A percentile compares a stretch with the other conserved stretches of the same genome.
phyloP scores from a whole-genome alignment of 495 filamentous ascomycete species.

The Penicillium tannophilum region DNA sequence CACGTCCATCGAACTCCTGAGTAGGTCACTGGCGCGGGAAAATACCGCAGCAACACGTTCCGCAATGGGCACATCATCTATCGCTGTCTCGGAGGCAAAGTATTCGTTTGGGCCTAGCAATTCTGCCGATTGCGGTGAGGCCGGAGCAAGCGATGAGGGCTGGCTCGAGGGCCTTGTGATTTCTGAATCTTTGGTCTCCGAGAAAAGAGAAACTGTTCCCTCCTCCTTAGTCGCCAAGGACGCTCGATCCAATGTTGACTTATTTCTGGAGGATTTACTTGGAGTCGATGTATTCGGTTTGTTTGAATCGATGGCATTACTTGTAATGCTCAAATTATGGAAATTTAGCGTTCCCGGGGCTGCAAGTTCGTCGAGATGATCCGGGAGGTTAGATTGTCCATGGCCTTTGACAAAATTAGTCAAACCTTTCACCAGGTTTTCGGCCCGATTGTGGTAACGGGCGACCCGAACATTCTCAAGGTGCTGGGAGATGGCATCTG shows the following conservation, averaged over 20 bases:
- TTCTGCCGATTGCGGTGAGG: constrained; percentile 10
- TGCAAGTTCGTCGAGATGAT: constrained; percentile 9
- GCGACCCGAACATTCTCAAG: constrained; percentile 37
- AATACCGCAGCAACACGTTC: constrained; percentile 33
- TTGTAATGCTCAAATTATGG: background rate
- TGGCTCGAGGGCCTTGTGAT: background rate
- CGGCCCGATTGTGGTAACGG: constrained; percentile 30
- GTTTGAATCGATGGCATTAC: background rate
- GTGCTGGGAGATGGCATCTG: constrained; percentile 34
- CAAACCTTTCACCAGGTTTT: constrained; percentile 34
- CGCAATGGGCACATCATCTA: constrained; percentile 3
- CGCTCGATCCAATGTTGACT: constrained; percentile 2
- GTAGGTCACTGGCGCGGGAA: constrained; percentile 37
- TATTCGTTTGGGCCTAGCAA: background rate
- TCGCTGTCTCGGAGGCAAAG: background rate
- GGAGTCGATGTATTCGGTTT: background rate
- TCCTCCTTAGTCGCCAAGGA: constrained; percentile 10
- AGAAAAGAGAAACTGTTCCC: constrained; percentile 7
- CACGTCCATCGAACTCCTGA: constrained; percentile 45
- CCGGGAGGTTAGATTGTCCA: constrained; percentile 24
- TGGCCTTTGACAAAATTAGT: constrained; percentile 36
- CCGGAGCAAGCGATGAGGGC: constrained; percentile 12
- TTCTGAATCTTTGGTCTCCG: constrained; percentile 1
- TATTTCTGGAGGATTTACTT: background rate
- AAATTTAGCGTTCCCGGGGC: background rate